Percentiles rank a stretch among this genome's conserved stretches.
Conservation (phyloP, 192 early-diverging fungal species). For the Blastocladiella britannica region DNA sequence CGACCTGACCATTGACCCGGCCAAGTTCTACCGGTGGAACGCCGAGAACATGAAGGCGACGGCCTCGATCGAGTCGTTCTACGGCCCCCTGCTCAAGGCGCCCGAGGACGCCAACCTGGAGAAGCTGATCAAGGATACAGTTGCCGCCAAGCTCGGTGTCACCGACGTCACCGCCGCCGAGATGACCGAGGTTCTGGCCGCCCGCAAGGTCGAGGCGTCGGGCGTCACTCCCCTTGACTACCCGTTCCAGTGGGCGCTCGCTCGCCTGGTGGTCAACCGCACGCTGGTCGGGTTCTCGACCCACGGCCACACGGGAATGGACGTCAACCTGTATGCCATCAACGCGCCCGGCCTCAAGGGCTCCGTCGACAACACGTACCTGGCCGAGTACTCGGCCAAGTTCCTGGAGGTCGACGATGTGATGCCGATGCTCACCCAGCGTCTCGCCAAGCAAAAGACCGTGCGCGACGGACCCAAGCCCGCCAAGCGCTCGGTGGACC, state of each 20-base stretch:
- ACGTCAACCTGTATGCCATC: conserved; percentile 84
- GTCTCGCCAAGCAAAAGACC: background rate
- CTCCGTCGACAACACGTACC: conserved; percentile 65
- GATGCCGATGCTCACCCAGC: background rate
- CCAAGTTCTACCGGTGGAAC: conserved; percentile 27
- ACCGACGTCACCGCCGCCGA: conserved; percentile 44
- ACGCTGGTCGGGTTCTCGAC: conserved; percentile 60
- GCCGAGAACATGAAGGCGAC: conserved; percentile 9
- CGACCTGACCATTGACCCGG: conserved; percentile 7
- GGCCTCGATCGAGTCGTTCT: conserved; percentile 9
- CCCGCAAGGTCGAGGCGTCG: conserved; percentile 13
- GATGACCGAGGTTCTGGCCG: conserved; percentile 18
- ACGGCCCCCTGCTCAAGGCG: background rate
- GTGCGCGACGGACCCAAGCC: no score
- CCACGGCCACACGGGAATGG: conserved; percentile 81
- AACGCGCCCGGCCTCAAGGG: conserved; percentile 42
- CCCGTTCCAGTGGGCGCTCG: background rate
- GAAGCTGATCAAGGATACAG: no score
- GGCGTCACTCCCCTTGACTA: conserved; percentile 12
- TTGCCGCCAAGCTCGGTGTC: conserved; percentile 46
- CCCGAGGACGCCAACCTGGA: conserved; percentile 30
- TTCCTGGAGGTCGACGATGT: background rate
- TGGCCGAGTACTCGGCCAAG: background rate
- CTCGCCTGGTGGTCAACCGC: conserved; percentile 21
- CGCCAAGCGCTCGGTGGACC: no score